phyloP scores from a whole-genome alignment of 2,329 filamentous ascomycete genomes.

The Calonectria honghensis region DNA sequence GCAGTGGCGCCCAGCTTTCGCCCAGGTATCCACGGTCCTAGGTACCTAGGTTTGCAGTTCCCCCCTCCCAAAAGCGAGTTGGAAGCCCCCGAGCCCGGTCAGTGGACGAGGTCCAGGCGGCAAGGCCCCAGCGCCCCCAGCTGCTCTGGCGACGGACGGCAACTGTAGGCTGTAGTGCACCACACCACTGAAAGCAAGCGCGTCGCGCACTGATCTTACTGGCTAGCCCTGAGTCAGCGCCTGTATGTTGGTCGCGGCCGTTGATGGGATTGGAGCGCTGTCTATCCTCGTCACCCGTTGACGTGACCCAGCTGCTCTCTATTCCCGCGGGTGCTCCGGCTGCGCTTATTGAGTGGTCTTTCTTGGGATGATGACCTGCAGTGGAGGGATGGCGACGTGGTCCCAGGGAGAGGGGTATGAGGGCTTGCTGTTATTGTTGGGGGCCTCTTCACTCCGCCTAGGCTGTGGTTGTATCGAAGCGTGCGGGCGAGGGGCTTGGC shows the following conservation, averaged over 20 bases:
- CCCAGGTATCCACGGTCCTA: conserved; percentile 12
- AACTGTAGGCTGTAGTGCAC: conserved; percentile 51
- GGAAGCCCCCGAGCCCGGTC: conserved; percentile 20
- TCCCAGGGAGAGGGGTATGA: conserved; percentile 12
- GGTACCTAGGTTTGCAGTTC: conserved; percentile 10
- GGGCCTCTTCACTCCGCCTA: conserved; percentile 9
- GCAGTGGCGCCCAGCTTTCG: conserved; percentile 11
- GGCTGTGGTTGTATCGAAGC: conserved; percentile 29
- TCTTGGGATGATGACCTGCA: conserved; percentile 33
- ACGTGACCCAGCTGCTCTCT: conserved; percentile 27
- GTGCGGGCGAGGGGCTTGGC: conserved; percentile 38
- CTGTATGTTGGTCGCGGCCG: conserved; percentile 49
- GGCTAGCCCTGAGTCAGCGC: conserved; percentile 58
- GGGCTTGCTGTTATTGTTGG: conserved; percentile 25
- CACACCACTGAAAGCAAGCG: conserved; percentile 61
- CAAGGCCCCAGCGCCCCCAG: conserved; percentile 35
- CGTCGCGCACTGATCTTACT: conserved; percentile 60
- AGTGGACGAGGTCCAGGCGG: conserved; percentile 23
- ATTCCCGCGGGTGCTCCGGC: conserved; percentile 35
- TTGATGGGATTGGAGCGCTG: conserved; percentile 42
- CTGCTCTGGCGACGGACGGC: conserved; percentile 41
- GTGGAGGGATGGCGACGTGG: conserved; percentile 21
- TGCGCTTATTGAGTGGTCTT: conserved; percentile 33
- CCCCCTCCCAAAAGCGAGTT: conserved; percentile 26
- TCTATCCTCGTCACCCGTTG: conserved; percentile 33